Evolutionary conservation across 2,329 filamentous ascomycete species (phyloP).

Genomic region (Venturia effusa): DNA sequence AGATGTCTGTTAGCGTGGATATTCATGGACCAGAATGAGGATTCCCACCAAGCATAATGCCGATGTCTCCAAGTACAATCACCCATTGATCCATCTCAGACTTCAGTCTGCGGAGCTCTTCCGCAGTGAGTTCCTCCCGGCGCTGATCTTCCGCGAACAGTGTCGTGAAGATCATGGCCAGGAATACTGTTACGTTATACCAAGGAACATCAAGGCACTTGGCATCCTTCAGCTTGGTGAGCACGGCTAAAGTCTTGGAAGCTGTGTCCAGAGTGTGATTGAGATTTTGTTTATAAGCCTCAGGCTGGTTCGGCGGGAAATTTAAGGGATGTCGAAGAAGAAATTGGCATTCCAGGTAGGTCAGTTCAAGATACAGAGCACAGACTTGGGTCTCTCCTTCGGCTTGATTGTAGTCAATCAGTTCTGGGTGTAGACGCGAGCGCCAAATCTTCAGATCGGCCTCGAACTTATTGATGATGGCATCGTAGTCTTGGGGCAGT

Average conservation of each 20-base stretch:
- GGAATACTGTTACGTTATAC: slow-evolving; percentile 62
- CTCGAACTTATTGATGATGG: slow-evolving; percentile 42
- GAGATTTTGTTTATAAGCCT: slow-evolving; percentile 45
- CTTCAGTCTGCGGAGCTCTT: slow-evolving; percentile 49
- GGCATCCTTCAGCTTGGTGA: slow-evolving; percentile 48
- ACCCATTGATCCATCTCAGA: slow-evolving; percentile 62
- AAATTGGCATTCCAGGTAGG: slow-evolving; percentile 38
- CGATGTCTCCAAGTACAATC: slow-evolving; percentile 55
- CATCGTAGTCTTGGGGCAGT: slow-evolving; percentile 1
- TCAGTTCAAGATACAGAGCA: slow-evolving; percentile 38
- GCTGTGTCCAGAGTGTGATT: slow-evolving; percentile 53
- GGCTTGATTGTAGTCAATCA: slow-evolving; percentile 39
- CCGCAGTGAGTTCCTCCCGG: slow-evolving; percentile 46
- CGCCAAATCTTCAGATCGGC: slow-evolving; percentile 50
- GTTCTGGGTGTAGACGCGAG: slow-evolving; percentile 50
- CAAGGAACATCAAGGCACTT: slow-evolving; percentile 69
- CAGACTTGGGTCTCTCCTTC: slow-evolving; percentile 38
- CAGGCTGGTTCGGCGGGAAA: slow-evolving; percentile 41
- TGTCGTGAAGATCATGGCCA: slow-evolving; percentile 62
- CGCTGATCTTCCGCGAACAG: slow-evolving; percentile 61
- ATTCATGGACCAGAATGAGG: background rate
- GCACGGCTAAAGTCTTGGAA: slow-evolving; percentile 44
- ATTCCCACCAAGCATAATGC: slow-evolving; percentile 51
- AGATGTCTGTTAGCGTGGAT: slow-evolving; percentile 1
- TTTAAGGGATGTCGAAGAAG: slow-evolving; percentile 43